Evolutionary conservation across 768 basidiomycete species (phyloP), one percentile per base, ranked within the genome.

Genomic region (Porpolomopsis calyptriformis): DNA sequence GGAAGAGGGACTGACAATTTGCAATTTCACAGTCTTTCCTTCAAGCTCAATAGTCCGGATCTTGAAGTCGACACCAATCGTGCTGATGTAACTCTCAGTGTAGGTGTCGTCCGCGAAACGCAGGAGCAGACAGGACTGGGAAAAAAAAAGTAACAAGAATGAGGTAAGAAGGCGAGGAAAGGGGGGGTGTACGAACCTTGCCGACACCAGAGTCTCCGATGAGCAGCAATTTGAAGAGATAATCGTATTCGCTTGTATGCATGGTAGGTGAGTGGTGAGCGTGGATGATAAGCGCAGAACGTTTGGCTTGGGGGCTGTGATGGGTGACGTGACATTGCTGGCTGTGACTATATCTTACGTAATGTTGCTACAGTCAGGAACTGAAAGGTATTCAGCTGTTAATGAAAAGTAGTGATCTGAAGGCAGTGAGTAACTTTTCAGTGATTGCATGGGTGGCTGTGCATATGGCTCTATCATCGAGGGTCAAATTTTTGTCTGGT

Each of bases 41-140:
- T 98, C 94, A 45, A 98, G 75, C 64, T 98, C 94, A 67, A 98
- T 97, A 27, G 94, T 98, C 50, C 94, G 80, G 70, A 98, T 97
- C 83, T 93, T 94, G 72, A 96, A 96, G 72, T 96, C 92, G 48
- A 97, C 91, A 53, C 96, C 96, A 65, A 97, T 98, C 31, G 94
- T 97, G 49, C 84, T 87, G 62, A 98, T 93, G 67, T 94, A 97
- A 56, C 86, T 90, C 64, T 94, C 91, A 43, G 94, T 96, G 73
- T 93, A 97, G 42, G 91, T 87, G 65, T 97, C 94, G 67, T 98
- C 94, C 50, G 87, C 86, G 58, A 91, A 91, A 62, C 89, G 89
- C 54, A 91, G 75, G 52, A 91, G 80, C 55, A 91, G 71, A 69
- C 88, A 91, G 40, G 93, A 97, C 84, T 97, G 48, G 8, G 38